Evolutionary conservation across 257 asterid genomes (phyloP), one percentile per base, ranked within the genome.

Genomic region (Fraxinus cuspidata): DNA sequence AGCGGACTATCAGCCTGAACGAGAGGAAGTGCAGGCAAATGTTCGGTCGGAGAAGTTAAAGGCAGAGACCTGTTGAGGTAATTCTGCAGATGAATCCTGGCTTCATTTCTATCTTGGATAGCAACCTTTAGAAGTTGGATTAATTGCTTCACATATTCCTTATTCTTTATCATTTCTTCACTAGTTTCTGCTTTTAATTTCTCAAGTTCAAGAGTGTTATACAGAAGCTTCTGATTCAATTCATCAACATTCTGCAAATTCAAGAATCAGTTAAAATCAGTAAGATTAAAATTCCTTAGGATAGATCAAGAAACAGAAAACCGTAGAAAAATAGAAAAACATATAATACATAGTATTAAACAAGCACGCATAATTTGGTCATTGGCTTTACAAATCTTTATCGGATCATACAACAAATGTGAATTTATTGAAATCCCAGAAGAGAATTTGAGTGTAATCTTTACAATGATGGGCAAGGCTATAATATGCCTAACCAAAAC

Each of bases 91-190:
- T 89, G 84, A 4, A 9, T 71, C 56, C 78, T 80, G 31, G 94
- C 94, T 79, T 87, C 92, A 53, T 90, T 93, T 77, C 96, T 77
- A 75, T 90, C 91, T 29, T 80, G 81, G 28, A 86, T 66, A 2
- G 88, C 87, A 7, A 21, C 74, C 1, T 86, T 82, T 1, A 90
- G 86, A 1, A 90, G 84, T 3, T 82, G 83, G 81, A 82, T 71
- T 9, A 89, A 42, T 75, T 84, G 84, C 60, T 77, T 80, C 7
- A 81, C 70, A 82, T 79, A 67, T 32, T 85, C 94, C n/a, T 80
- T 82, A 83, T 86, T 87, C 42, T 77, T 87, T 29, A 18, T 68
- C 77, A 84, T 76, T 77, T 90, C 89, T 0, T 86, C 87, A 75
- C n/a, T 49, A 0, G 88, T 84, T 82, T 87, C 90, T 0, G 78